Conservation (phyloP, 257 asterid species). For the Craterostigma plantagineum region DNA sequence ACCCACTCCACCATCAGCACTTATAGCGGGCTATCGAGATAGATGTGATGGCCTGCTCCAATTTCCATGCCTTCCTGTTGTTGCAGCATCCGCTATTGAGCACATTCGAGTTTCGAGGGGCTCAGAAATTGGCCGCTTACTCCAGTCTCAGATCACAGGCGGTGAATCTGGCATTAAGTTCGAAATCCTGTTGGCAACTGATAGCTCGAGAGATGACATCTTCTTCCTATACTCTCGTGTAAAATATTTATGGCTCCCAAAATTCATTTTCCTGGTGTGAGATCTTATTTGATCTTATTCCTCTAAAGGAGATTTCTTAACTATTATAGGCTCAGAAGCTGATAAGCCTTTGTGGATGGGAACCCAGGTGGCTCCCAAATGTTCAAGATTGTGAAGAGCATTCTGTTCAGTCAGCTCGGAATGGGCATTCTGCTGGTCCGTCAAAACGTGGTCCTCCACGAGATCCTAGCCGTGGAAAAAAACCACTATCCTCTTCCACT, state of each 20-base stretch:
- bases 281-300: slow-evolving; percentile 6
- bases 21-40: slow-evolving; percentile 94
- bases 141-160: slow-evolving; percentile 51
- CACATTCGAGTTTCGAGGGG: slow-evolving; percentile 58
- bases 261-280: slow-evolving; percentile 2
- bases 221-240: slow-evolving; percentile 66
- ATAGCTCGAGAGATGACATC: slow-evolving; percentile 51
- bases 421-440: slow-evolving; percentile 75
- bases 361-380: slow-evolving; percentile 98
- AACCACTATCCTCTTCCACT: slow-evolving; percentile 50
- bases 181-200: slow-evolving; percentile 45
- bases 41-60: slow-evolving; percentile 95
- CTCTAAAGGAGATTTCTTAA: slow-evolving; percentile 6
- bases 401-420: slow-evolving; percentile 95
- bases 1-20: slow-evolving; percentile 96
- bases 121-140: slow-evolving; percentile 72
- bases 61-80: slow-evolving; percentile 81
- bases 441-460: slow-evolving; percentile 49
- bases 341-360: slow-evolving; percentile 99
- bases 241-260: slow-evolving; percentile 15
- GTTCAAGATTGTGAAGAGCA: slow-evolving; percentile 96
- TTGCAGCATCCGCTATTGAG: slow-evolving; percentile 69
- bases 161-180: slow-evolving; percentile 57
- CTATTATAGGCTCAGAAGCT: slow-evolving; percentile 74
- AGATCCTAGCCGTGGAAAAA: slow-evolving; percentile 70